Percentiles rank a stretch among this genome's conserved stretches.
Conservation (phyloP, 768 basidiomycete genomes). For the Boletus fagicola region DNA sequence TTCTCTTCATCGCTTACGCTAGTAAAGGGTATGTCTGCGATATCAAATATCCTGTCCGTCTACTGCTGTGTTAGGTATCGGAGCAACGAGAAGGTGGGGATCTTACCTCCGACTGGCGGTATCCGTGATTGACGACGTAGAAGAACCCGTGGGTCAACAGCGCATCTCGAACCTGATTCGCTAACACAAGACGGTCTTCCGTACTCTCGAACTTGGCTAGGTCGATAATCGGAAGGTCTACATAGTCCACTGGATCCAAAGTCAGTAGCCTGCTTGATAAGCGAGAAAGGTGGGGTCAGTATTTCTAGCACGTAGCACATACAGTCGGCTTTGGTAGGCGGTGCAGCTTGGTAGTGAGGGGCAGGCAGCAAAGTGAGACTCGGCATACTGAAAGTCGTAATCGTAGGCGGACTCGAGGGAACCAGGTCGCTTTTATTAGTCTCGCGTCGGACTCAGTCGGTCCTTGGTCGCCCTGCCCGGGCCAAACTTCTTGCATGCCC, state of each 20-base stretch:
- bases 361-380: slow-evolving; percentile 31
- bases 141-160: slow-evolving; percentile 45
- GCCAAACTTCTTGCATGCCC: background rate
- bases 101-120: slow-evolving; percentile 37
- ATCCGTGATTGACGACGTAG: slow-evolving; percentile 39
- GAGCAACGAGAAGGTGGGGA: background rate
- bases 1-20: slow-evolving; percentile 36
- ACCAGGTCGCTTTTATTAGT: background rate
- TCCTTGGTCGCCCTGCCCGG: background rate
- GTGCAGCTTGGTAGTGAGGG: slow-evolving; percentile 39
- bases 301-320: slow-evolving; percentile 9
- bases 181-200: slow-evolving; percentile 39
- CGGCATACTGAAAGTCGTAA: slow-evolving; percentile 25
- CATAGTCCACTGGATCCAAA: slow-evolving; percentile 43
- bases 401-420: background rate
- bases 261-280: background rate
- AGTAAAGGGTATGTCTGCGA: slow-evolving; percentile 47
- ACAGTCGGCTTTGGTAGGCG: slow-evolving; percentile 37
- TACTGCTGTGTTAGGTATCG: slow-evolving; percentile 34
- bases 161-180: slow-evolving; percentile 43
- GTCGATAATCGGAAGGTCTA: slow-evolving; percentile 54
- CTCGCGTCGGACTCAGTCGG: background rate
- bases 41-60: slow-evolving; percentile 48
- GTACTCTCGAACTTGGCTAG: slow-evolving; percentile 39
- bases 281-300: background rate